Percentiles rank a stretch among this genome's conserved stretches.
Evolutionary conservation across 352 stramenopile species (phyloP).

Genomic region (Pythium insidiosum): DNA sequence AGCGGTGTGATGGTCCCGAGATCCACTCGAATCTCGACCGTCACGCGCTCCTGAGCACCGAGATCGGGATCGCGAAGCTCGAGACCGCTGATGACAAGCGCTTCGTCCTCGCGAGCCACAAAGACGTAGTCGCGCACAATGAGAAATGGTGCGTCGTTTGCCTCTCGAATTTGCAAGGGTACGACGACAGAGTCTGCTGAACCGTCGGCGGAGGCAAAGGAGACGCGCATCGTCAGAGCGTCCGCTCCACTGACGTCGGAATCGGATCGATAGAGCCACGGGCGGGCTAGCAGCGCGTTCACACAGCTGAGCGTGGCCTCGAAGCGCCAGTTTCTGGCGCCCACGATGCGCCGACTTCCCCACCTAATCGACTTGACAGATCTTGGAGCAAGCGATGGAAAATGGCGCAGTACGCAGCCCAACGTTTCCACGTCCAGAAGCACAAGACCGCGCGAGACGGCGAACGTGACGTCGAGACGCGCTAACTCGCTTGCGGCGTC

Average conservation of each 20-base stretch:
- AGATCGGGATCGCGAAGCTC: slow-evolving; percentile 38
- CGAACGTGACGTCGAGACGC: not conserved
- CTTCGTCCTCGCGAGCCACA: slow-evolving; percentile 41
- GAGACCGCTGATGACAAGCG: slow-evolving; percentile 37
- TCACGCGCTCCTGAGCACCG: slow-evolving; percentile 6
- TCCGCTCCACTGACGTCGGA: slow-evolving; percentile 39
- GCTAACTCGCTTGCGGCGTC: slow-evolving; percentile 8
- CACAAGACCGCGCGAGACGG: not conserved
- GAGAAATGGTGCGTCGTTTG: slow-evolving; percentile 71
- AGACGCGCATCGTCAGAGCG: slow-evolving; percentile 23
- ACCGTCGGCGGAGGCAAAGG: not conserved
- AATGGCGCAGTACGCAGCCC: slow-evolving; percentile 10
- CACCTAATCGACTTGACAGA: too few relatives aligned
- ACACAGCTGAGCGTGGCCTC: too few relatives aligned
- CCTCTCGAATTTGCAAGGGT: slow-evolving; percentile 32
- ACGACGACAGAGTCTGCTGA: slow-evolving; percentile 20
- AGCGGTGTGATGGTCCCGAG: slow-evolving; percentile 15
- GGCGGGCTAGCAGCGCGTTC: not conserved
- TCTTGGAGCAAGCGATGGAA: too few relatives aligned
- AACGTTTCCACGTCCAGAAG: not conserved
- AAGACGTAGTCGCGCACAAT: slow-evolving; percentile 26
- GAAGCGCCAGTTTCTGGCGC: too few relatives aligned
- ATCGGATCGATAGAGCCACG: slow-evolving; percentile 35
- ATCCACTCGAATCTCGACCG: slow-evolving; percentile 20
- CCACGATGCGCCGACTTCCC: too few relatives aligned